Conservation (phyloP, 1,284 basidiomycete species). For the Paramarasmius palmivorus region DNA sequence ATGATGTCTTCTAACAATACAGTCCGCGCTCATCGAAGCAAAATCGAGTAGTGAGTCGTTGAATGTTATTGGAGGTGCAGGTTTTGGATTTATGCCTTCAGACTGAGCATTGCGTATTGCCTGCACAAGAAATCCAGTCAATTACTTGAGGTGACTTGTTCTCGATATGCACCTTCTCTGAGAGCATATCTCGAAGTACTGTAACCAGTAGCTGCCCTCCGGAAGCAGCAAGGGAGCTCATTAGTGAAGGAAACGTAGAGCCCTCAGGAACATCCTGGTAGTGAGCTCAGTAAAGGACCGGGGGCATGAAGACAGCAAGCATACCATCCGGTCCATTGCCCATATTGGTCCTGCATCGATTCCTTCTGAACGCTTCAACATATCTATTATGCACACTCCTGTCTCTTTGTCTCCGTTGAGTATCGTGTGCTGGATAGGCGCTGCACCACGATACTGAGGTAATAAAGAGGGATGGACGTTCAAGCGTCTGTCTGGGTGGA, state of each 20-base stretch:
- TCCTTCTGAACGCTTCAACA: constrained; percentile 56
- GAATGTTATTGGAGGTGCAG: constrained; percentile 65
- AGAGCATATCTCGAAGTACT: constrained; percentile 64
- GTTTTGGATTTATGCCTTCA: constrained; percentile 36
- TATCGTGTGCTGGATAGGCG: constrained; percentile 89
- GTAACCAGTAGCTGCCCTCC: constrained; percentile 76
- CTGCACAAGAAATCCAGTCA: constrained; percentile 30
- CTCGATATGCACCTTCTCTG: constrained; percentile 45
- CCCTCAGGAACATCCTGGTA: constrained; percentile 50
- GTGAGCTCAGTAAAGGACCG: neutral
- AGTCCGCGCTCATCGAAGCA: constrained; percentile 49
- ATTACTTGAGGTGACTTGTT: neutral
- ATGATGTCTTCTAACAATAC: constrained; percentile 61
- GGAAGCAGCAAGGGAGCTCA: constrained; percentile 59
- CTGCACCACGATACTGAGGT: constrained; percentile 88
- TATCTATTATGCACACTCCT: constrained; percentile 72
- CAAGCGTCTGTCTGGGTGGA: constrained; percentile 64
- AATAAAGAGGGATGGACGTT: constrained; percentile 94
- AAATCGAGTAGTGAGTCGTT: constrained; percentile 62
- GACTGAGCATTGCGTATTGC: constrained; percentile 39
- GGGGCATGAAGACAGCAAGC: constrained; percentile 17
- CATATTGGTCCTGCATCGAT: constrained; percentile 68
- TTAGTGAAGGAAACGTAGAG: constrained; percentile 55
- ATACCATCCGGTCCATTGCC: constrained; percentile 44
- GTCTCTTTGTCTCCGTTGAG: constrained; percentile 60